Evolutionary conservation across 148 eudicot species (phyloP), one percentile per base, ranked within the genome.

Genomic region (Dianthus caryophyllus): DNA sequence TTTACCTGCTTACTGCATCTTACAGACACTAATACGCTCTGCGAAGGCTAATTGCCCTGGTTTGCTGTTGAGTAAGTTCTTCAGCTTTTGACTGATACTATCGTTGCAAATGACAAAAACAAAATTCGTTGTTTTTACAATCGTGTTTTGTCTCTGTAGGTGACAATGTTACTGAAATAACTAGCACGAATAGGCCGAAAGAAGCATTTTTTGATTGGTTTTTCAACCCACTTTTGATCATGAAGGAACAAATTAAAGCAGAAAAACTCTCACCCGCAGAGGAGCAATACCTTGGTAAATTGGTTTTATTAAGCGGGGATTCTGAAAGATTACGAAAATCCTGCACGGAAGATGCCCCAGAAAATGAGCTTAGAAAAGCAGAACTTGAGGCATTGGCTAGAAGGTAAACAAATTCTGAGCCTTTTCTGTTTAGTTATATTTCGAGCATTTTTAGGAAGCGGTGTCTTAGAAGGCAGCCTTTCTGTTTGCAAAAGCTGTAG

Each of bases 321-420:
- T 76, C 85, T 10, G 77, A 75, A 51, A 81, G 89, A 75, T 68
- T 84, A 73, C 78, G 65, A 70, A 82, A 48, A 18, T 75, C 78
- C 48, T 83, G 61, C 58, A 62, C 65, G 26, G 80, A 68, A 27
- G 56, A 73, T 6, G 76, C 79, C 4, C 92, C 95, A 18, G 84
- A 78, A 48, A 77, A 89, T 17, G 98, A 88, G 65, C 77, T 71
- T 10, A 94, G 77, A 75, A 78, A 69, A 55, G 98, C 96, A 17
- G 97, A 94, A 66, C 86, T 94, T 43, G 86, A 90, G 77, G 98
- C 92, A 68, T 72, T 92, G 74, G 96, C 97, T 68, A 80, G 96
- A 75, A 92, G 97, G 97, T 91, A 86, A 25, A 36, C 6, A 21
- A 12, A 48, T 20, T 33, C 2, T 41, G 5, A 2, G 25, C n/a